Conservation (phyloP, 2,329 filamentous ascomycete genomes). For the Biscogniauxia mediterranea region DNA sequence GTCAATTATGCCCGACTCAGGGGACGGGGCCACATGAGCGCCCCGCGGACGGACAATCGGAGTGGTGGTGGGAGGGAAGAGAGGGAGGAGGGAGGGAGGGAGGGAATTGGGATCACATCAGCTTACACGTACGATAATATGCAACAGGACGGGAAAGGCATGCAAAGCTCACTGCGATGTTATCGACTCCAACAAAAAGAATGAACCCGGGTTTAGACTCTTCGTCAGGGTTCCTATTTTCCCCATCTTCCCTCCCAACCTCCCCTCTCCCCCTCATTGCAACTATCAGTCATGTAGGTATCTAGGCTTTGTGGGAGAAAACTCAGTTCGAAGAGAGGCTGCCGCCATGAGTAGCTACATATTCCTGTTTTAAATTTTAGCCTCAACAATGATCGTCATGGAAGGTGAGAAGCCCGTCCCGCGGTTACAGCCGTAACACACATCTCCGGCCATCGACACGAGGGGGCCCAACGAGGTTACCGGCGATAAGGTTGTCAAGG, state of each 20-base stretch:
- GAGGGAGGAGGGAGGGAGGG: too few species aligned
- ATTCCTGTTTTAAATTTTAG: background rate
- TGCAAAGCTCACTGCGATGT: background rate
- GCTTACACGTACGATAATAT: background rate
- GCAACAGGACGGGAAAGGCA: background rate
- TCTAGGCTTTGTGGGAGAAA: background rate
- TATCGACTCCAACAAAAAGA: background rate
- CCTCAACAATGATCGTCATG: too few species aligned
- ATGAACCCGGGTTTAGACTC: background rate
- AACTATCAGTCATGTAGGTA: too few species aligned
- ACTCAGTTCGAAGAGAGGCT: background rate
- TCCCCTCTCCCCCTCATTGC: too few species aligned
- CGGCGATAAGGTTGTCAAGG: background rate
- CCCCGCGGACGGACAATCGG: background rate
- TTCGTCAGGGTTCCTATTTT: background rate
- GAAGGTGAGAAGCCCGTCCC: background rate
- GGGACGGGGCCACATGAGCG: background rate
- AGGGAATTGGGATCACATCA: background rate
- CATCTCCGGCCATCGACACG: background rate
- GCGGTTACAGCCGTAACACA: background rate
- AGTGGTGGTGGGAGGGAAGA: too few species aligned
- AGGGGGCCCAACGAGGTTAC: background rate
- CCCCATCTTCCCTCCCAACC: too few species aligned
- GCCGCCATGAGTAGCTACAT: background rate
- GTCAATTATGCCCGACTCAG: background rate